These are phyloP conservation scores for Mycena galopus DNA, from an alignment of 768 basidiomycete species.

Conservation along the genomic window DNA sequence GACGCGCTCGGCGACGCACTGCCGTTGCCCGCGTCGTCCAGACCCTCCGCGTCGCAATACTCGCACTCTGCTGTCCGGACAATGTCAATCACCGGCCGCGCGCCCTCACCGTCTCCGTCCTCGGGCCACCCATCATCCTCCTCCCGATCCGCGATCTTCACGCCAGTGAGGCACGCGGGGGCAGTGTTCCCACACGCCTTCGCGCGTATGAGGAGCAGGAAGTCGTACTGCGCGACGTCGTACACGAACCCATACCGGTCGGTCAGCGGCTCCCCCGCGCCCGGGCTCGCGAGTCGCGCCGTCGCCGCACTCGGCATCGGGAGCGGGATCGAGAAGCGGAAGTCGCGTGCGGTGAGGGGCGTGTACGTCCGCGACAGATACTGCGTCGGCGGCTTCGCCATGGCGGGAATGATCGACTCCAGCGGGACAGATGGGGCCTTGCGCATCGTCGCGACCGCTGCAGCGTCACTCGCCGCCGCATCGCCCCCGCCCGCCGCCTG, in stretches of 20 bases:
- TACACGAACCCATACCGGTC: conserved; percentile 95
- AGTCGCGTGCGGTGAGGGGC: conserved; percentile 79
- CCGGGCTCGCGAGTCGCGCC: conserved; percentile 64
- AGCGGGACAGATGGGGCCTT: conserved; percentile 71
- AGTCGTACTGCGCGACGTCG: conserved; percentile 85
- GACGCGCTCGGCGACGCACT: conserved; percentile 26
- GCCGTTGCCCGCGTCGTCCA: conserved; percentile 40
- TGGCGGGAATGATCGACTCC: conserved; percentile 86
- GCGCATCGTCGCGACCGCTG: conserved; percentile 31
- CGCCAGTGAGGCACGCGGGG: conserved; percentile 88
- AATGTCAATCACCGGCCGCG: conserved; percentile 54
- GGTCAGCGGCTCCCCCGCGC: conserved; percentile 72
- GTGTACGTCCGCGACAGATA: conserved; percentile 84
- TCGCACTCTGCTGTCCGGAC: conserved; percentile 57
- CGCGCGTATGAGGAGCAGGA: conserved; percentile 79
- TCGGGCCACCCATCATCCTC: conserved; percentile 86
- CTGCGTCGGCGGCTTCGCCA: conserved; percentile 85
- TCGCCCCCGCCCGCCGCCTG: conserved; percentile 45
- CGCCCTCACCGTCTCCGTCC: conserved; percentile 56
- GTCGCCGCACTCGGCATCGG: conserved; percentile 56
- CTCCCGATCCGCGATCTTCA: conserved; percentile 87
- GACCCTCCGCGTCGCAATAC: conserved; percentile 42
- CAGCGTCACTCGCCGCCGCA: conserved; percentile 25
- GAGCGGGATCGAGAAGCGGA: conserved; percentile 78
- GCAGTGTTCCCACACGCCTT: conserved; percentile 80